phyloP scores from a whole-genome alignment of 1,139 yeast species.

The Blastobotrys buckinghamii region DNA sequence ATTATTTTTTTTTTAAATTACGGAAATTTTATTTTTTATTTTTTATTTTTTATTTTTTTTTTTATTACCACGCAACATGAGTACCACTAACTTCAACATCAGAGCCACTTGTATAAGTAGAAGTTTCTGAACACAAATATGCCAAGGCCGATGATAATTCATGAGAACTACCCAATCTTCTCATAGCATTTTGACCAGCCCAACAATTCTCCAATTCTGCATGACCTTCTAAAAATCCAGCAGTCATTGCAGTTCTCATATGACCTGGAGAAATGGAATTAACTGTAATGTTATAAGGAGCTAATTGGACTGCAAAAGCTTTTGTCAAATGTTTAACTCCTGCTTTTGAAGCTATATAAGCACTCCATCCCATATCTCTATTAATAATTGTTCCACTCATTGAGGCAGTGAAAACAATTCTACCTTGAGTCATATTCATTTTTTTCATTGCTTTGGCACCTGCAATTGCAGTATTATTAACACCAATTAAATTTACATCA shows the following conservation, averaged over 20 bases:
- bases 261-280: constrained; percentile 77
- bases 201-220: constrained; percentile 42
- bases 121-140: constrained; percentile 72
- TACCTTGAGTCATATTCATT: constrained; percentile 41
- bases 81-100: constrained; percentile 81
- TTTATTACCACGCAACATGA: constrained; percentile 1
- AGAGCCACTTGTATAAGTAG: constrained; percentile 72
- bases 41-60: background rate
- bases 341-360: constrained; percentile 78
- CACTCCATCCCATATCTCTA: constrained; percentile 59
- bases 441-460: constrained; percentile 60
- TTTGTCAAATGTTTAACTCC: constrained; percentile 70
- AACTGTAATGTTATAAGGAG: constrained; percentile 64
- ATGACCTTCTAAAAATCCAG: constrained; percentile 29
- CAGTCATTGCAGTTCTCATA: constrained; percentile 57
- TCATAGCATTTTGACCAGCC: constrained; percentile 62
- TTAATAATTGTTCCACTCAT: constrained; percentile 79
- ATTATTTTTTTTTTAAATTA: background rate
- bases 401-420: constrained; percentile 68
- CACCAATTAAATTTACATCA: constrained; percentile 16
- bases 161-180: constrained; percentile 55
- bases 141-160: constrained; percentile 80
- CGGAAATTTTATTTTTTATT: background rate
- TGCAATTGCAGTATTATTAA: constrained; percentile 15
- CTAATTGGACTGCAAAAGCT: constrained; percentile 78